Evolutionary conservation across 2,329 filamentous ascomycete species (phyloP), one percentile per base, ranked within the genome.

Genomic region (Arthrobotrys pseudoclavata): DNA sequence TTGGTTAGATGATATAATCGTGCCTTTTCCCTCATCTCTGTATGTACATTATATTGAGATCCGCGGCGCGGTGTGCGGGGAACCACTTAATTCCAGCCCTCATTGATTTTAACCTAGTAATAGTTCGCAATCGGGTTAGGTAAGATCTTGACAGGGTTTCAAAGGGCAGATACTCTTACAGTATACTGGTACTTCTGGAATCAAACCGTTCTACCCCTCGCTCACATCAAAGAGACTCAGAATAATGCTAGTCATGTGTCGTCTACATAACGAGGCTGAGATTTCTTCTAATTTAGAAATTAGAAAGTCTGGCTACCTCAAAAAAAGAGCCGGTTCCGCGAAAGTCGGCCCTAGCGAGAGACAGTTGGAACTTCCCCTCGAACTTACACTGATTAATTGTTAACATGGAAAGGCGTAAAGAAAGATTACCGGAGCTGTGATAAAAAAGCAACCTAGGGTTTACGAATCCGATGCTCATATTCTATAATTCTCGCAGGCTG

Each of bases 51-150:
- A 10, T 34, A 34, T 34, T 34, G 31, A 10, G 48, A 60, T 42
- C 29, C 47, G 50, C 20, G 67, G 45, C 53, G 53, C 66, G 24
- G 60, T 26, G 69, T 61, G 68, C 60, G 52, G 57, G 37, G 48
- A 57, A 64, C 29, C n/a, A 45, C 2, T 9, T 45, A 12, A 24
- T 20, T 42, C 9, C 37, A 40, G 48, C 47, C 68, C 15, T 55
- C 45, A 53, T 57, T 22, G 50, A 66, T 50, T 40, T 50, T 20
- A 31, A 34, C 31, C 31, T 9, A 50, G 45, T 37, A 48, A 45
- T 18, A 70, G 57, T 69, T 76, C 71, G 64, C 71, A 76, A 64
- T 76, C 71, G 64, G 71, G 71, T 53, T 69, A 64, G 71, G 71
- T 69, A 62, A 76, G 47, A 63, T 64, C 55, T 69, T 69, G 71